Conservation (phyloP, 2,329 filamentous ascomycete species). For the Amauroascus verrucosus region DNA sequence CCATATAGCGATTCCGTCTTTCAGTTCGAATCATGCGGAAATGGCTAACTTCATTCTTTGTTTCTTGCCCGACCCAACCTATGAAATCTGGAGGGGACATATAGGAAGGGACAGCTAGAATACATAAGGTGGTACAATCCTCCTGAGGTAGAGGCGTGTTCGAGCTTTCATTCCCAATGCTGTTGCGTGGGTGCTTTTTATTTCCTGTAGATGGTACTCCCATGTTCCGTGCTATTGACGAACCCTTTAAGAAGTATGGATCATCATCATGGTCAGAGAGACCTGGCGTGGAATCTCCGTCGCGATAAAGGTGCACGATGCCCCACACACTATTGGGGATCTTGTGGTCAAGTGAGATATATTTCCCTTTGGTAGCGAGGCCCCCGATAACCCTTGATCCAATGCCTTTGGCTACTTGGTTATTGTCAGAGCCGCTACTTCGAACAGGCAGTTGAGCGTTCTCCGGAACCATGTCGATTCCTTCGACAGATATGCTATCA, state of each 20-base stretch:
- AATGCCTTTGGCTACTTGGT: slow-evolving; percentile 40
- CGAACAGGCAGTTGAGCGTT: slow-evolving; percentile 22
- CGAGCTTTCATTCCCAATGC: slow-evolving; percentile 13
- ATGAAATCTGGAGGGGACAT: slow-evolving; percentile 84
- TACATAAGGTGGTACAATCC: slow-evolving; percentile 79
- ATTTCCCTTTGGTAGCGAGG: slow-evolving; percentile 72
- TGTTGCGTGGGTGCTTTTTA: slow-evolving; percentile 9
- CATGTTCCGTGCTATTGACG: slow-evolving; percentile 24
- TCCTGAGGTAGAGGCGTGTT: slow-evolving; percentile 26
- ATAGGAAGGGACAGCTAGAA: slow-evolving; percentile 88
- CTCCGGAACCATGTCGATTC: slow-evolving; percentile 57
- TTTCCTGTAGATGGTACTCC: slow-evolving; percentile 19
- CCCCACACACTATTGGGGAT: slow-evolving; percentile 81
- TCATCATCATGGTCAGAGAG: slow-evolving; percentile 42
- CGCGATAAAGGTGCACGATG: slow-evolving; percentile 85
- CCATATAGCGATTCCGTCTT: slow-evolving; percentile 82
- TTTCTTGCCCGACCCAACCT: slow-evolving; percentile 81
- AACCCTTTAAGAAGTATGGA: slow-evolving; percentile 31
- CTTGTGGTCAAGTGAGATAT: slow-evolving; percentile 57
- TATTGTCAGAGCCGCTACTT: slow-evolving; percentile 25
- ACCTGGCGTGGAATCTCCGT: slow-evolving; percentile 61
- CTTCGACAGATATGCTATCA: slow-evolving; percentile 65
- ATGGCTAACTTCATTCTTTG: slow-evolving; percentile 77
- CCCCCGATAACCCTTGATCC: slow-evolving; percentile 48
- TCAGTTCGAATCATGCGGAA: slow-evolving; percentile 90